Evolutionary conservation across 495 filamentous ascomycete genomes (phyloP), one percentile per base, ranked within the genome.

Genomic region (Bombardia bombarda): DNA sequence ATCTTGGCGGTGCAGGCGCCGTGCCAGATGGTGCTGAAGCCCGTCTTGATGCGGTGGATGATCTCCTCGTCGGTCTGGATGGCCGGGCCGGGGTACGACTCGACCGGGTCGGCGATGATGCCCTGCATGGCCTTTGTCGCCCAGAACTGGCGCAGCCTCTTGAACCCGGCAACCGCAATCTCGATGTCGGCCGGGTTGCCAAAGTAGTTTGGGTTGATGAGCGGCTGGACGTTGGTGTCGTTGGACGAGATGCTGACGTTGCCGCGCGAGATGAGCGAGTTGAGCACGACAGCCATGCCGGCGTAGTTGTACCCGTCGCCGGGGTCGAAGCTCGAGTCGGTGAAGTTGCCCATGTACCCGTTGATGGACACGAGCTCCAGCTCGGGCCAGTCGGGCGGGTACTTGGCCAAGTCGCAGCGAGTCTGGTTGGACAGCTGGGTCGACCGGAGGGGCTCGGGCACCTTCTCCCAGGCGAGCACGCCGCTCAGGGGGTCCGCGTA

Each of bases 361-460:
- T 43, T 37, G 35, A 79, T 69, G 13, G 55, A 63, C 16, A 66
- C 63, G 38, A 63, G 66, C 35, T 80, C 75, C 18, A 75, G 45
- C 28, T 82, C 77, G 1, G 78, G 79, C 73, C 71, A 80, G 45
- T 79, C 74, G 4, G 45, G 22, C 0, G 77, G 72, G 28, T 71
- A 71, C 38, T 49, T 46, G 9, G 56, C 43, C 0, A 80, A 66
- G 18, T 20, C 49, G 53, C 39, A 54, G 45, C 49, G 70, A 72
- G 44, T 77, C 69, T 45, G 64, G 72, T 0, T 8, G 9, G 34
- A 38, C 12, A 45, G 21, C 6, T 1, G 4, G 6, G n/a, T 3
- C 3, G n/a, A n/a, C n/a, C 43, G 43, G 7, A 24, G 22, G 4
- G 35, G 2, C 7, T 34, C 34, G 10, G 43, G 43, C 12, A 45